Percentiles rank a stretch among this genome's conserved stretches.
phyloP scores from a whole-genome alignment of 371 early-diverging fungal species.

The Mucor velutinosus region DNA sequence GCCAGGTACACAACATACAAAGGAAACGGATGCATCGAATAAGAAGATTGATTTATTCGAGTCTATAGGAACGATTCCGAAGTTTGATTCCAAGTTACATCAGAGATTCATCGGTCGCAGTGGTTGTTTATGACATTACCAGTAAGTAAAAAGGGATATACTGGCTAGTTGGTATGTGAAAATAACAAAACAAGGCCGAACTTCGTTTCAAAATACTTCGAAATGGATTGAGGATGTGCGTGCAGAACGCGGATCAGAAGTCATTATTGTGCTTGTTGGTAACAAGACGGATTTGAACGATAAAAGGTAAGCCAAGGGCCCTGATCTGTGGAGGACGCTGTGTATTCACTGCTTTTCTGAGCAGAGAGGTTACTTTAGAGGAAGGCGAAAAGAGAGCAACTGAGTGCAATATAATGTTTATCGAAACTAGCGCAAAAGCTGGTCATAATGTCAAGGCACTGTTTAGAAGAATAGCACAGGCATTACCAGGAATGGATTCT shows the following conservation, averaged over 20 bases:
- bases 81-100: conserved; percentile 98
- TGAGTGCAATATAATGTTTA: conserved; percentile 91
- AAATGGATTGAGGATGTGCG: conserved; percentile 99
- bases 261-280: conserved; percentile 96
- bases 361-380: conserved; percentile 86
- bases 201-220: conserved; percentile 91
- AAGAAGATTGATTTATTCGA: neutral
- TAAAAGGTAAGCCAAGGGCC: conserved; percentile 61
- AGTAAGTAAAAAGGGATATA: conserved; percentile 48
- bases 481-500: conserved; percentile 85
- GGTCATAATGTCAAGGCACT: conserved; percentile 93
- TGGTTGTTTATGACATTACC: conserved; percentile 96
- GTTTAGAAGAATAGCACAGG: conserved; percentile 92
- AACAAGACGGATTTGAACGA: conserved; percentile 98
- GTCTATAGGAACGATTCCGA: conserved; percentile 86
- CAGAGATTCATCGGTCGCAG: conserved; percentile 96
- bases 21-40: neutral
- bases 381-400: conserved; percentile 94
- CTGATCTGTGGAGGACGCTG: neutral
- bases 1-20: conserved; percentile 75
- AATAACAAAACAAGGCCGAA: conserved; percentile 59
- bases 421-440: conserved; percentile 95
- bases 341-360: neutral
- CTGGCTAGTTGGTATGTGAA: neutral
- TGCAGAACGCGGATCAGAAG: conserved; percentile 94